Base-by-base conservation (phyloP, 805 yeast genomes). In the Pichia nanzhaoensis region DNA sequence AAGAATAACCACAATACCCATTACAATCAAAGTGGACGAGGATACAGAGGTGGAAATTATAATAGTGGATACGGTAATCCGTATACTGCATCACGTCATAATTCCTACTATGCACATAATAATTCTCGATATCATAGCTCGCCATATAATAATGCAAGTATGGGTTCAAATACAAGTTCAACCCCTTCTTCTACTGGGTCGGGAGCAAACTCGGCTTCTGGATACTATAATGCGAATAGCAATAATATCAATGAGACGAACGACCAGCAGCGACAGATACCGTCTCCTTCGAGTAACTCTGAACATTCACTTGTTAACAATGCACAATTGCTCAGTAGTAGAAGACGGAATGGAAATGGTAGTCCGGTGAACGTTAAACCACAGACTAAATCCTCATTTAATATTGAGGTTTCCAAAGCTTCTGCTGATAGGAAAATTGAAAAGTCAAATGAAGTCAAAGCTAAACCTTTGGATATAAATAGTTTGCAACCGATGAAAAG, bases 401-500 rank as follows among this genome's bases (percentile, higher is more conserved):
- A 24, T 24, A 6, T 7, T 24, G 28, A 24, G 6, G 9, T 10
- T 10, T 24, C 10, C 10, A 10, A 24, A 10, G 28, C 28, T 24
- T 24, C 28, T 10, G 10, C 9, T 24, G 28, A 24, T 24, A 7
- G 6, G 10, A 24, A 24, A 10, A 6, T 7, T 20, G 27, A 35
- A 24, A 24, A 24, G 28, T 24, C 10, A 10, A 33, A 35, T 21
- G 20, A 20, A n/a, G 5, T 7, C 4, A 21, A 42, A 18, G 41
- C 17, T 13, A 46, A 46, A 34, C 28, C 42, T n/a, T 27, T 42
- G 20, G 46, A 46, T 41, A 33, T 46, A 3, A 42, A 42, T 31
- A 41, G 42, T 17, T 30, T 46, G 9, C 49, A 46, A 13, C 46
- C 45, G 10, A 34, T 38, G 46, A 46, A 34, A 14, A 42, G 30